Base-by-base conservation (phyloP, 768 basidiomycete species). In the Russula griseocarnosa region DNA sequence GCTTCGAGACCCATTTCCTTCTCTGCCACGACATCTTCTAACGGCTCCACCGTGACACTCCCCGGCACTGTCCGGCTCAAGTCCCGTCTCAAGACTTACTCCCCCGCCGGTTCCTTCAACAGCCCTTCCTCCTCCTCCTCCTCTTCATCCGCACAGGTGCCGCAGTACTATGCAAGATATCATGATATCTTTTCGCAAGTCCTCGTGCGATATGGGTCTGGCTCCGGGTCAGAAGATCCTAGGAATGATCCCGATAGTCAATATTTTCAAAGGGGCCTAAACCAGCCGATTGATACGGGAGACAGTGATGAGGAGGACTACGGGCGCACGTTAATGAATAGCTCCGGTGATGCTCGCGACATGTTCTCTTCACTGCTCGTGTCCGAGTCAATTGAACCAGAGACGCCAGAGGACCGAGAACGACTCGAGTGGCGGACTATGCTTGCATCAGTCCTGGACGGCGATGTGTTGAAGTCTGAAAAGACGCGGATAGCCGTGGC, bases 381-480 rank as follows among this genome's bases (percentile, higher is more conserved):
- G 69, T 77, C 83, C 6, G 87, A 89, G 67, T 79, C 82, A 53
- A 81, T 83, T 56, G 81, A 86, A 62, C 86, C 88, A 28, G 82
- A 84, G 47, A 87, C 89, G 2, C 78, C 81, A 58, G 85, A 90
- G 70, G 89, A 93, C 71, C 81, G 83, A 66, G 90, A 94, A 70
- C 81, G 95, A 30, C 75, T 95, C 54, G 94, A 97, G 75, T 98
- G 97, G 97, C 94, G 95, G 74, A 88, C 88, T 20, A 89, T 98
- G 86, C 84, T 98, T 36, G 85, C 92, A 14, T 96, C 94, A 34
- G 96, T 98, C 28, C 81, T 99, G 52, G 85, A 85, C 34, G 95
- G 97, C 11, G 95, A 98, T 70, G 94, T 99, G 13, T 83, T 99
- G 67, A 92, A 89, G 73, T 90, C 92, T 0, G 97, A 98, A 77